A percentile compares a stretch with the other conserved stretches of the same genome.
phyloP scores from a whole-genome alignment of 192 early-diverging fungal genomes.

The Linnemannia schmuckeri region DNA sequence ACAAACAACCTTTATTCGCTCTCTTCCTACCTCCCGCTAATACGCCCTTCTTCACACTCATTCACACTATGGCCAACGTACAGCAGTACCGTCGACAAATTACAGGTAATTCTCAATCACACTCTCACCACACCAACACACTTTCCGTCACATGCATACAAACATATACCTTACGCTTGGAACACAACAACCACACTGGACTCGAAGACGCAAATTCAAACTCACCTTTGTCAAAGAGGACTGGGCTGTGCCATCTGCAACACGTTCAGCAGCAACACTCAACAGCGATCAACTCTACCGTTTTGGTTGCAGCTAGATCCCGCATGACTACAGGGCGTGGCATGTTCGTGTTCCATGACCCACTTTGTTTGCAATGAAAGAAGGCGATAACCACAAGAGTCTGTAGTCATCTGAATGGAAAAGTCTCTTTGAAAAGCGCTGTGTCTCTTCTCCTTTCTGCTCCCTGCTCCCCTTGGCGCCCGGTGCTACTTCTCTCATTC shows the following conservation, averaged over 20 bases:
- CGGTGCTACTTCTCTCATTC: neutral
- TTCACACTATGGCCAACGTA: conserved; percentile 23
- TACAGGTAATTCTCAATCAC: conserved; percentile 21
- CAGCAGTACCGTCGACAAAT: conserved; percentile 41
- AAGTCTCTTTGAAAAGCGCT: neutral
- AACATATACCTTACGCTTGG: neutral
- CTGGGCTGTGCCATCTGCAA: too few relatives aligned
- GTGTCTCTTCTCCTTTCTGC: neutral
- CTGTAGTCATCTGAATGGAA: neutral
- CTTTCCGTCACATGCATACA: neutral
- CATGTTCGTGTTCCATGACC: neutral
- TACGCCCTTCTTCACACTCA: neutral
- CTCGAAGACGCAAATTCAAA: neutral
- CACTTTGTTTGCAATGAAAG: neutral
- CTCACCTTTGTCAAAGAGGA: neutral
- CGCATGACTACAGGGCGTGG: neutral
- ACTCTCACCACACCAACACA: neutral
- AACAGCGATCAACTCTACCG: neutral
- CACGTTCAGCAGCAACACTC: too few relatives aligned
- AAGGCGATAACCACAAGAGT: neutral
- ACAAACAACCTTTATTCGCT: neutral
- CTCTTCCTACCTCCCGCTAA: neutral
- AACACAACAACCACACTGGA: neutral
- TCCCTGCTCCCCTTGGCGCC: neutral
- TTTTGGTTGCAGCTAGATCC: neutral